Evolutionary conservation across 352 stramenopile genomes (phyloP).

Genomic region (Phytophthora ohioensis): DNA sequence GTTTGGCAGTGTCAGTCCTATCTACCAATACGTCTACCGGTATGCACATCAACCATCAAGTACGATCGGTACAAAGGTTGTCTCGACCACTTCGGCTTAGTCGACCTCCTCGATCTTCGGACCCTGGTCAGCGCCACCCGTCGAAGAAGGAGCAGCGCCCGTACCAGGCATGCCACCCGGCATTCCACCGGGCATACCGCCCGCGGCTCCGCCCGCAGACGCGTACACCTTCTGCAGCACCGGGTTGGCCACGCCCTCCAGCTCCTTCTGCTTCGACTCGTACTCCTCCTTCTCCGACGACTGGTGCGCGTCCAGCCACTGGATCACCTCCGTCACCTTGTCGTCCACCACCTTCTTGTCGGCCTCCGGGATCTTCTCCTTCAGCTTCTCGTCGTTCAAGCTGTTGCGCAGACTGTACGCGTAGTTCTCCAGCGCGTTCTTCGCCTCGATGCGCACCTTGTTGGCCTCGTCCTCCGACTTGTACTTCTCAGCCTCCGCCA

Average conservation of each 20-base stretch:
- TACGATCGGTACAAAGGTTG: no score
- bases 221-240: constrained; percentile 89
- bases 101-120: constrained; percentile 88
- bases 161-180: constrained; percentile 34
- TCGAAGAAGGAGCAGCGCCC: constrained; percentile 26
- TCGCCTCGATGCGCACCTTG: no score
- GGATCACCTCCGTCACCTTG: constrained; percentile 75
- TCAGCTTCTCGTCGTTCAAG: no score
- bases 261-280: constrained; percentile 90
- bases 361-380: no score
- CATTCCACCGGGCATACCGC: constrained; percentile 31
- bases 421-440: no score
- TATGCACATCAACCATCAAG: no score
- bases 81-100: constrained; percentile 36
- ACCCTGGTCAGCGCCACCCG: constrained; percentile 58
- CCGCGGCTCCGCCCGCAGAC: constrained; percentile 53
- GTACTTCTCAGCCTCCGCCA: no score
- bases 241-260: constrained; percentile 84
- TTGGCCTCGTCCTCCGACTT: no score
- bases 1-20: no score
- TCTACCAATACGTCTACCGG: no score
- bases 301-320: constrained; percentile 97
- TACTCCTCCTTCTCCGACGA: constrained; percentile 82
- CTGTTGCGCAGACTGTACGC: no score
- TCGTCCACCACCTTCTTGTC: no score